These are phyloP conservation scores for Aspergillus proliferans DNA, from an alignment of 2,329 filamentous ascomycete species.

Conservation along the genomic window DNA sequence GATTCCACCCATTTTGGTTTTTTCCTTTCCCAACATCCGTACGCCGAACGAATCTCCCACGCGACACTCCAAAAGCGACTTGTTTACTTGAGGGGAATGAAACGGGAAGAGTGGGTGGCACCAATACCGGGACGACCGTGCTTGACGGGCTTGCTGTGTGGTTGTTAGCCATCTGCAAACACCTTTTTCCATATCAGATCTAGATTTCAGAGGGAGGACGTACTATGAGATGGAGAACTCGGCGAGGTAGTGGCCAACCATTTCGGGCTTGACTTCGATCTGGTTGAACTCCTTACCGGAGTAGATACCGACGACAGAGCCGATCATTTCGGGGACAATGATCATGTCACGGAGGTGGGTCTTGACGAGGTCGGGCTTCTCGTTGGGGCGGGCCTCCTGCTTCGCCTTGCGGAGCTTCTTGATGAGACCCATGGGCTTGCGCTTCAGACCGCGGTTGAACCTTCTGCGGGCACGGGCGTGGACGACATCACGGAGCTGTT, in stretches of 20 bases:
- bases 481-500: constrained; percentile 98
- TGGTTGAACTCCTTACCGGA: constrained; percentile 99
- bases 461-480: constrained; percentile 96
- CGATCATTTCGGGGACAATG: constrained; percentile 99
- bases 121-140: constrained; percentile 99
- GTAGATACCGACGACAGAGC: constrained; percentile 97
- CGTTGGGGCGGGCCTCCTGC: constrained; percentile 97
- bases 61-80: constrained; percentile 30
- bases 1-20: constrained; percentile 33
- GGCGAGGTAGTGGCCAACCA: constrained; percentile 98
- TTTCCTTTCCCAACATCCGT: constrained; percentile 27
- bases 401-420: constrained; percentile 99
- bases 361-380: constrained; percentile 99
- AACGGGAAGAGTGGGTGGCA: constrained; percentile 99
- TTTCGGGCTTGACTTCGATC: constrained; percentile 99
- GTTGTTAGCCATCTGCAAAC: constrained; percentile 43
- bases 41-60: constrained; percentile 31
- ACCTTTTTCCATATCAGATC: not conserved
- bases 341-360: constrained; percentile 99
- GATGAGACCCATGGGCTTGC: constrained; percentile 99
- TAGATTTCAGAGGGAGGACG: constrained; percentile 38
- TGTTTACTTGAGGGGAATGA: constrained; percentile 99
- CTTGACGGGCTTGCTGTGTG: constrained; percentile 92
- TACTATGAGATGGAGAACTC: constrained; percentile 99
- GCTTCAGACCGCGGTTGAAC: constrained; percentile 99